Conservation (phyloP, 2,329 filamentous ascomycete species). For the Aspergillus proliferans region DNA sequence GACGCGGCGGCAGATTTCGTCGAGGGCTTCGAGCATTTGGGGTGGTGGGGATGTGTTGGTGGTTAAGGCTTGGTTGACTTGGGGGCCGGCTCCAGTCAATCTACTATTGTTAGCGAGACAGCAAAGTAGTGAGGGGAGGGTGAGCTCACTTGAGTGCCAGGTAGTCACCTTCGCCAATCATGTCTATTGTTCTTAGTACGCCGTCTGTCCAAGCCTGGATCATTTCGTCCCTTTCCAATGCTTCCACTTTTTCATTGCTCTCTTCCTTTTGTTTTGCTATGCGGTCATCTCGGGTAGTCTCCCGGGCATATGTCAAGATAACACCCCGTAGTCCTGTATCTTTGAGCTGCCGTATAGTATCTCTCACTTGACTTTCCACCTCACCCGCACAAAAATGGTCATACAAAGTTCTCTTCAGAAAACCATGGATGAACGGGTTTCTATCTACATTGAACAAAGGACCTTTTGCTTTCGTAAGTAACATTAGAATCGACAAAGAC, state of each 20-base stretch:
- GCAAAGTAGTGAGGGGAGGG: background rate
- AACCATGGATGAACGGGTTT: slow-evolving; percentile 63
- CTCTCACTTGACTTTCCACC: slow-evolving; percentile 58
- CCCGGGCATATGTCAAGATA: slow-evolving; percentile 75
- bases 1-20: slow-evolving; percentile 56
- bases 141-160: slow-evolving; percentile 53
- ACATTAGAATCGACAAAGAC: slow-evolving; percentile 61
- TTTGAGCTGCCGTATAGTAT: slow-evolving; percentile 60
- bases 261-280: slow-evolving; percentile 4
- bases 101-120: slow-evolving; percentile 8
- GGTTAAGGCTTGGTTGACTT: slow-evolving; percentile 62
- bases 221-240: slow-evolving; percentile 14
- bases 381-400: slow-evolving; percentile 87
- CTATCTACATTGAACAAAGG: slow-evolving; percentile 62
- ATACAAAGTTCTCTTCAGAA: slow-evolving; percentile 65
- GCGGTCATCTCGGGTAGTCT: slow-evolving; percentile 59
- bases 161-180: slow-evolving; percentile 49
- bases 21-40: slow-evolving; percentile 62
- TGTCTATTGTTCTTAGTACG: slow-evolving; percentile 63
- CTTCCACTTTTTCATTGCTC: background rate
- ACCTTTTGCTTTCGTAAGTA: slow-evolving; percentile 53
- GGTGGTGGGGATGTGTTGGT: slow-evolving; percentile 56
- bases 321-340: slow-evolving; percentile 74
- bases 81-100: slow-evolving; percentile 73
- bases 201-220: slow-evolving; percentile 62